phyloP scores from a whole-genome alignment of 495 filamentous ascomycete species.

The Tuber magnatum region DNA sequence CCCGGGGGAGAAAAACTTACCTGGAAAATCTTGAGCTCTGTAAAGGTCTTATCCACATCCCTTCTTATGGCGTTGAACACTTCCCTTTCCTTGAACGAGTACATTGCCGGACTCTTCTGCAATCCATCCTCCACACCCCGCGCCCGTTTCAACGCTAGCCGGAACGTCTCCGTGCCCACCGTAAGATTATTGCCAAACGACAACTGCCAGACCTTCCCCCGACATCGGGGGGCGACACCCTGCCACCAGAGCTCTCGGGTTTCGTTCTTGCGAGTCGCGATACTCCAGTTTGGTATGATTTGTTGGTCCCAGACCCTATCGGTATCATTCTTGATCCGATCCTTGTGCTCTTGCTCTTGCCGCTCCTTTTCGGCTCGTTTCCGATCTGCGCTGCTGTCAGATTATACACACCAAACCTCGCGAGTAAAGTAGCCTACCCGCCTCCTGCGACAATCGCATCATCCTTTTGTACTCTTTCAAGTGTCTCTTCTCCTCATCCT shows the following conservation, averaged over 20 bases:
- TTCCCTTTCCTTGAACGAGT: conserved; percentile 50
- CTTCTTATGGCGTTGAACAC: conserved; percentile 64
- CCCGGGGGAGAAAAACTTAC: conserved; percentile 42
- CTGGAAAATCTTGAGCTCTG: conserved; percentile 78
- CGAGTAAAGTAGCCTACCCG: conserved; percentile 45
- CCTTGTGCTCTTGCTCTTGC: conserved; percentile 47
- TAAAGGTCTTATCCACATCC: conserved; percentile 66
- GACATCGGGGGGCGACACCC: conserved; percentile 68
- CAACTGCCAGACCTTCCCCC: conserved; percentile 76
- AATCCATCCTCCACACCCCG: conserved; percentile 56
- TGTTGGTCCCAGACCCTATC: conserved; percentile 80
- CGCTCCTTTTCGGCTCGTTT: conserved; percentile 49
- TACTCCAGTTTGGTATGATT: conserved; percentile 78
- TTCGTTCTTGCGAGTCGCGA: conserved; percentile 60
- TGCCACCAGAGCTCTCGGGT: conserved; percentile 93
- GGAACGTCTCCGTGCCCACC: conserved; percentile 66
- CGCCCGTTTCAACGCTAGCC: conserved; percentile 68
- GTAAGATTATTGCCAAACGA: conserved; percentile 86
- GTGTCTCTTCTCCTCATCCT: conserved; percentile 85
- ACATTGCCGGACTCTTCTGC: conserved; percentile 39
- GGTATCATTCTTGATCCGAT: conserved; percentile 59
- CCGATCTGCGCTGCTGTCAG: conserved; percentile 44
- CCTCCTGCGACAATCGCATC: conserved; percentile 74
- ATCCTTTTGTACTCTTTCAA: conserved; percentile 87
- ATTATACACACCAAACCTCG: conserved; percentile 7